Conservation (phyloP, 1,139 yeast species). For the Scheffersomyces parashehatae region DNA sequence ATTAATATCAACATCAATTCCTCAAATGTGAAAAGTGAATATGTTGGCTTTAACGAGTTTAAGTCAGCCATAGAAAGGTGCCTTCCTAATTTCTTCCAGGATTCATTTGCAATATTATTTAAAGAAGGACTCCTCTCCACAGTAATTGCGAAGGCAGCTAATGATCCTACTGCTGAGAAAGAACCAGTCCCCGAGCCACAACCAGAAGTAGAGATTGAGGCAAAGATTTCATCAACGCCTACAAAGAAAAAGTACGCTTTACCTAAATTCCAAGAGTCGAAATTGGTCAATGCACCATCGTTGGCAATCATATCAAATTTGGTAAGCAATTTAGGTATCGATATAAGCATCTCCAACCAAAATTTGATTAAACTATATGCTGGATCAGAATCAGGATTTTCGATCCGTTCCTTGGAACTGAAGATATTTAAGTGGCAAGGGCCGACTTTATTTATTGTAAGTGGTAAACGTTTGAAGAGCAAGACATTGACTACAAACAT, state of each 20-base stretch:
- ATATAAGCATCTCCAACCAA: conserved; percentile 26
- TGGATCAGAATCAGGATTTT: conserved; percentile 79
- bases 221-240: background rate
- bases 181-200: background rate
- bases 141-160: background rate
- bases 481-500: conserved; percentile 44
- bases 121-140: conserved; percentile 25
- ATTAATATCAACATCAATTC: conserved; percentile 34
- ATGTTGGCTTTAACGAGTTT: conserved; percentile 38
- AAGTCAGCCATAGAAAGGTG: conserved; percentile 24
- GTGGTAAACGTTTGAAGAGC: conserved; percentile 57
- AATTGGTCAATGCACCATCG: conserved; percentile 40
- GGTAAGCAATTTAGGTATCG: conserved; percentile 18
- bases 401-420: conserved; percentile 82
- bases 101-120: conserved; percentile 35
- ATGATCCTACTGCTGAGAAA: background rate
- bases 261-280: conserved; percentile 31
- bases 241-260: conserved; percentile 1
- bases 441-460: conserved; percentile 70
- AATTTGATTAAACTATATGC: conserved; percentile 65
- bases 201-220: background rate
- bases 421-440: conserved; percentile 90
- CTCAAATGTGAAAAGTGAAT: conserved; percentile 16
- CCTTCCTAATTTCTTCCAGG: conserved; percentile 38
- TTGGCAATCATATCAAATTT: conserved; percentile 44